These are phyloP conservation scores for Tulasnella sp. DNA, from an alignment of 768 basidiomycete species.

Conservation along the genomic window DNA sequence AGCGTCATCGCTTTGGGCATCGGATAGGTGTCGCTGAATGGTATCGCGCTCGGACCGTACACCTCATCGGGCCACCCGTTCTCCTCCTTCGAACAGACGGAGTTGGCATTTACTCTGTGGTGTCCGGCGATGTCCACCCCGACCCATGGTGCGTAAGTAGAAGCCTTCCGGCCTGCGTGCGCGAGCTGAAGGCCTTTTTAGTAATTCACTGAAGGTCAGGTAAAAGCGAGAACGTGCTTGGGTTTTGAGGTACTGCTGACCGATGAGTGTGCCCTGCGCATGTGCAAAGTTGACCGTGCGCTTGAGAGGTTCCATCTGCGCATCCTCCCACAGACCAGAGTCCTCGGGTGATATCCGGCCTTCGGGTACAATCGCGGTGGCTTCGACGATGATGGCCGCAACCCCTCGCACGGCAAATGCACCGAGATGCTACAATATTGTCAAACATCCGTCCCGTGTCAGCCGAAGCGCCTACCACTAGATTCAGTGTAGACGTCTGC, in stretches of 20 bases:
- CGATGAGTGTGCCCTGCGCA: constrained; percentile 51
- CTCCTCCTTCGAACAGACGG: constrained; percentile 37
- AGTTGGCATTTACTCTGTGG: constrained; percentile 15
- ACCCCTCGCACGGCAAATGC: constrained; percentile 60
- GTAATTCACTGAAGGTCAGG: neutral
- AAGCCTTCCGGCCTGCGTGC: constrained; percentile 65
- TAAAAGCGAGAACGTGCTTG: neutral
- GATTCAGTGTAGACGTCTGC: constrained; percentile 29
- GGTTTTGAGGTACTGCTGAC: no score
- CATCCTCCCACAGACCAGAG: constrained; percentile 63
- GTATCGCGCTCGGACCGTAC: constrained; percentile 46
- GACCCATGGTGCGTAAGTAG: constrained; percentile 59
- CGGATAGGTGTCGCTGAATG: constrained; percentile 43
- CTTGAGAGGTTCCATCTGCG: constrained; percentile 57
- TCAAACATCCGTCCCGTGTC: neutral
- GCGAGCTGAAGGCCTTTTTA: constrained; percentile 61
- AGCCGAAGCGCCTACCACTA: neutral
- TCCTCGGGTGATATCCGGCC: constrained; percentile 70
- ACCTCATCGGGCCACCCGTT: constrained; percentile 66
- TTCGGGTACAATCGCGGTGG: constrained; percentile 60
- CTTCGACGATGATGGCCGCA: constrained; percentile 62
- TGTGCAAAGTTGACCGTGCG: constrained; percentile 66
- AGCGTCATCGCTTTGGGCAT: constrained; percentile 48
- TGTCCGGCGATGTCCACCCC: constrained; percentile 22
- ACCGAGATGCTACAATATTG: constrained; percentile 23